phyloP scores from a whole-genome alignment of 2,329 filamentous ascomycete genomes.

The Curvularia hawaiiensis region DNA sequence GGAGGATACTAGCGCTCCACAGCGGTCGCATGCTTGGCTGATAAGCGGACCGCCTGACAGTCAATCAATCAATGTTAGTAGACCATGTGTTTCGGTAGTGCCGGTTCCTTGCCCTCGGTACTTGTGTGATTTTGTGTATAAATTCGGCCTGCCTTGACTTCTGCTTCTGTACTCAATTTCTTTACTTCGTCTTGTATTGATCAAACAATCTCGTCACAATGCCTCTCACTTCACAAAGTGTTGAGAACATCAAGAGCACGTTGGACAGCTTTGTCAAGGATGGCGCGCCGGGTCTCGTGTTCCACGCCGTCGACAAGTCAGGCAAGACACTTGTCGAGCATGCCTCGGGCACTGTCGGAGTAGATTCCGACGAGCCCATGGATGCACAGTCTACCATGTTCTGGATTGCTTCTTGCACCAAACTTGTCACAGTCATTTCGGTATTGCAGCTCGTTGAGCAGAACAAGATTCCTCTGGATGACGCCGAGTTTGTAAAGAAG shows the following conservation, averaged over 20 bases:
- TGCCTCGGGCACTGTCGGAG: conserved; percentile 50
- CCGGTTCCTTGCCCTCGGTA: background rate
- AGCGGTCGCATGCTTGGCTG: background rate
- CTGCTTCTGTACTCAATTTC: background rate
- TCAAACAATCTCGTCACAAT: conserved; percentile 21
- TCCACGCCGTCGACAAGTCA: conserved; percentile 52
- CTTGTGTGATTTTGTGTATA: background rate
- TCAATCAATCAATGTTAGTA: background rate
- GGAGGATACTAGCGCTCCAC: background rate
- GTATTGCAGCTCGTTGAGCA: conserved; percentile 46
- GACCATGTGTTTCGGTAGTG: background rate
- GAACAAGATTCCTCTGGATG: conserved; percentile 44
- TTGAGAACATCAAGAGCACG: conserved; percentile 44
- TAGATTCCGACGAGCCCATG: conserved; percentile 57
- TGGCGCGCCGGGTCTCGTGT: conserved; percentile 52
- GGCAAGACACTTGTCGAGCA: conserved; percentile 50
- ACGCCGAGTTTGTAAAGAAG: conserved; percentile 40
- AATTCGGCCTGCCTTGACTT: background rate
- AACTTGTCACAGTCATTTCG: conserved; percentile 43
- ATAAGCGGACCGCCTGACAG: background rate
- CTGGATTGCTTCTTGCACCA: conserved; percentile 61
- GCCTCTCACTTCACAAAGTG: conserved; percentile 38
- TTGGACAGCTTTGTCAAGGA: conserved; percentile 40
- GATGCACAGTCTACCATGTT: conserved; percentile 62
- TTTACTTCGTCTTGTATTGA: background rate